phyloP scores from a whole-genome alignment of 495 filamentous ascomycete genomes.

The Aspergillus baeticus region DNA sequence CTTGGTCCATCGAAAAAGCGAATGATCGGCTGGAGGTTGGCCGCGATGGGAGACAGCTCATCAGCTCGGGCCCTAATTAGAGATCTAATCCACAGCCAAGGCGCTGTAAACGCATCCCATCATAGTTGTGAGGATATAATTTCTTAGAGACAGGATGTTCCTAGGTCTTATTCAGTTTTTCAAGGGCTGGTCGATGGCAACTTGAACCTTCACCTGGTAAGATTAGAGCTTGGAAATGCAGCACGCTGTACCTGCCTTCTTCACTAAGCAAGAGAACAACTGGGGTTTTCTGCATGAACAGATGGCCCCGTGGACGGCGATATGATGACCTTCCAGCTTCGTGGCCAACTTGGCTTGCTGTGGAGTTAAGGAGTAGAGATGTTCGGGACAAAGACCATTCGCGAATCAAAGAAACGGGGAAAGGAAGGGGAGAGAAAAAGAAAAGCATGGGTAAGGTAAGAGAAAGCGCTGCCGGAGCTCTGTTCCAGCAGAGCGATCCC shows the following conservation, averaged over 20 bases:
- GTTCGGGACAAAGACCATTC: neutral
- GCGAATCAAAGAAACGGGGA: neutral
- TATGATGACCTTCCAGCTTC: conserved; percentile 4
- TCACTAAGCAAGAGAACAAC: neutral
- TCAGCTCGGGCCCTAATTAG: neutral
- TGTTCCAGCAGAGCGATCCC: neutral
- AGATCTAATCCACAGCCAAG: neutral
- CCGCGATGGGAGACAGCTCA: conserved; percentile 23
- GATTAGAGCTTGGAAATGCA: neutral
- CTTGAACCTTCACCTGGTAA: no score
- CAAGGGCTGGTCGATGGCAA: no score
- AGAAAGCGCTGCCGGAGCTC: neutral
- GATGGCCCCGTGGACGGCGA: conserved; percentile 2
- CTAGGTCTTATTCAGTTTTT: no score
- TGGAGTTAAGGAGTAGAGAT: no score
- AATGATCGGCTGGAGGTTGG: conserved; percentile 19
- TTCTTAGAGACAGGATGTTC: no score
- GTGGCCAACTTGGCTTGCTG: no score
- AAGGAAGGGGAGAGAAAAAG: neutral
- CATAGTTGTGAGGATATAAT: neutral
- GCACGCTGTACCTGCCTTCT: neutral
- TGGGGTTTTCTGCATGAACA: conserved; percentile 10
- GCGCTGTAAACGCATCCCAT: conserved; percentile 9
- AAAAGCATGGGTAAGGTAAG: neutral
- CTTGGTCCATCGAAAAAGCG: conserved; percentile 23